Evolutionary conservation across 257 asterid species (phyloP).

Genomic region (Plantago elongata): DNA sequence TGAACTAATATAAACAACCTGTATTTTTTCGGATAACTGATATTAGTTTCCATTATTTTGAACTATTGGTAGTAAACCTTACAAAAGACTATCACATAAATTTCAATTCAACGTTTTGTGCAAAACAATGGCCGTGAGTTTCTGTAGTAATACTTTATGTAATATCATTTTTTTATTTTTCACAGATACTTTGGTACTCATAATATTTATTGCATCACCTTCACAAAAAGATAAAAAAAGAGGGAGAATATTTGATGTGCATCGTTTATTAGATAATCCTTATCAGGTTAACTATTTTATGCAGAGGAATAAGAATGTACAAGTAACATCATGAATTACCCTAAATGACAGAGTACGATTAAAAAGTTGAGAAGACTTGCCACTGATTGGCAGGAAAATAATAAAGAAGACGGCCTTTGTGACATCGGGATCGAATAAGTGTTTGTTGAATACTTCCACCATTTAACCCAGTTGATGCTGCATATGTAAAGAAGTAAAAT

Average conservation of each 20-base stretch:
- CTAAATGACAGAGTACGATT: not conserved
- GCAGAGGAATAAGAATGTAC: too few relatives aligned
- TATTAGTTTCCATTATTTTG: not conserved
- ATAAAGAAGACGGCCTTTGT: conserved; percentile 88
- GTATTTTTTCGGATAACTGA: not conserved
- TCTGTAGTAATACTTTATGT: not conserved
- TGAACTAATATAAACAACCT: not conserved
- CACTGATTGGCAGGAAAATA: conserved; percentile 57
- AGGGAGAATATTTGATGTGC: not conserved
- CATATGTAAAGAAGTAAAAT: conserved; percentile 19
- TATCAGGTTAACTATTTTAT: too few relatives aligned
- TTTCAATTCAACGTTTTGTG: not conserved
- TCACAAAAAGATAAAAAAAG: not conserved
- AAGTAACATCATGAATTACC: not conserved
- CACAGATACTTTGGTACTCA: not conserved
- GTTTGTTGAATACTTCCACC: conserved; percentile 55
- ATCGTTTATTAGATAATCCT: not conserved
- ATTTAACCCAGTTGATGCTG: conserved; percentile 44
- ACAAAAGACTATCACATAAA: not conserved
- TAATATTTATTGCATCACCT: not conserved
- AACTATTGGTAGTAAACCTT: not conserved
- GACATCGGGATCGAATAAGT: conserved; percentile 76
- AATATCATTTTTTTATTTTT: not conserved
- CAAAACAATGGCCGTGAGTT: not conserved
- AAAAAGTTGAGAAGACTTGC: conserved; percentile 28